Evolutionary conservation across 2,329 filamentous ascomycete genomes (phyloP), one percentile per base, ranked within the genome.

Genomic region (Didymosphaeria variabile): DNA sequence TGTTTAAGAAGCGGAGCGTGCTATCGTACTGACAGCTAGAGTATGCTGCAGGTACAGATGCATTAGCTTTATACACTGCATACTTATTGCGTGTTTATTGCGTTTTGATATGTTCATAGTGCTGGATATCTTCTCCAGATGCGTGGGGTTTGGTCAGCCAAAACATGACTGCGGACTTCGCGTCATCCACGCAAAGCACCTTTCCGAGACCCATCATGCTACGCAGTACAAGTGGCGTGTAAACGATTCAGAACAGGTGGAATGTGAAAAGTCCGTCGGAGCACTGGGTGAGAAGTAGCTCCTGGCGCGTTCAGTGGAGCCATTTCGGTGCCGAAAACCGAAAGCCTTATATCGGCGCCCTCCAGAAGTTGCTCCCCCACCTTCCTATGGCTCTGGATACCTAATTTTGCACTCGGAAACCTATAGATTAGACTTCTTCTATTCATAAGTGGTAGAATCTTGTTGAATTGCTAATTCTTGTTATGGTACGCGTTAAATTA

Each of bases 81-180:
- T 40, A 1, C n/a, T 17, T 40, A n/a, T 7, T 40, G 38, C n/a
- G 38, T 40, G 17, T 40, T 17, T 40, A n/a, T 7, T 40, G 38
- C n/a, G 38, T 40, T 7, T 17, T 15, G 38, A n/a, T 17, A 3
- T 17, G 1, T 40, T 9, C 17, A n/a, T 40, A 7, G 17, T 40
- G 38, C 17, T 40, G 17, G 17, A 40, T 6, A n/a, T 7, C n/a
- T 13, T n/a, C 3, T 40, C n/a, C 38, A 40, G 38, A 7, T n/a
- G 17, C 6, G 36, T 40, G 36, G 47, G 26, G 12, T 34, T 50
- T 26, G 47, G 47, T 36, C 47, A 36, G 47, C 13, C 13, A 51
- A 36, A 51, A 36, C 31, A 51, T 51, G 31, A 51, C 47, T 29
- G 45, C 47, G 47, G 31, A 51, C 47, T 51, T 51, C 31, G 47